Base-by-base conservation (phyloP, 768 basidiomycete species). In the Suillus fuscotomentosus region DNA sequence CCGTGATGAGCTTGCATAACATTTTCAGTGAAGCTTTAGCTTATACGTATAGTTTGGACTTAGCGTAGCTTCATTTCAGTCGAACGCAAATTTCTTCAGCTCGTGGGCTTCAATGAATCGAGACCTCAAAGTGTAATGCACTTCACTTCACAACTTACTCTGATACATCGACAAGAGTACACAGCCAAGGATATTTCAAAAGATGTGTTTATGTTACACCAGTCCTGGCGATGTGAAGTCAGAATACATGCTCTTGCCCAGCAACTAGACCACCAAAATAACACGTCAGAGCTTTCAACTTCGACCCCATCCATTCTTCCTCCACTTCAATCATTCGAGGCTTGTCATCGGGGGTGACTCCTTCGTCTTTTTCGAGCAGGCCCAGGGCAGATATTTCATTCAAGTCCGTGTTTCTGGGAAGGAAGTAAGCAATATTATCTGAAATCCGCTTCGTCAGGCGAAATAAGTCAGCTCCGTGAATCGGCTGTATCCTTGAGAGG, bases 271-370 rank as follows among this genome's bases (percentile, higher is more conserved):
- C 94, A 8, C 97, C 97, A 76, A 90, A 97, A 75, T 97, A 97
- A 73, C 93, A 95, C 1, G 94, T 97, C 60, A 99, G 77, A 0
- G 96, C 97, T 72, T 98, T 99, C 51, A 99, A 77, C 79, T 97
- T 97, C 11, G 81, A 82, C 3, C 94, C 90, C 89, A 94, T 97
- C 95, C 95, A 98, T 74, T 94, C 94, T 76, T 99, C 97, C 73
- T 99, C 95, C 8, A 98, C 84, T 76, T 98, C 97, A 11, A 97
- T 83, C 75, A 76, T 81, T 75, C 95, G 93, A 45, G 57, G 60
- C 22, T 63, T 54, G 15, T 64, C 64, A 53, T 51, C 66, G 60
- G 43, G 64, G 22, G 66, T 14, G 50, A 39, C 31, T 48, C 15
- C 15, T 5, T 38, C n/a, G 24, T 59, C 56, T 13, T 65, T 61